A percentile compares a stretch with the other conserved stretches of the same genome.
phyloP scores from a whole-genome alignment of 805 yeast genomes.

The Metschnikowia cerradonensis region DNA sequence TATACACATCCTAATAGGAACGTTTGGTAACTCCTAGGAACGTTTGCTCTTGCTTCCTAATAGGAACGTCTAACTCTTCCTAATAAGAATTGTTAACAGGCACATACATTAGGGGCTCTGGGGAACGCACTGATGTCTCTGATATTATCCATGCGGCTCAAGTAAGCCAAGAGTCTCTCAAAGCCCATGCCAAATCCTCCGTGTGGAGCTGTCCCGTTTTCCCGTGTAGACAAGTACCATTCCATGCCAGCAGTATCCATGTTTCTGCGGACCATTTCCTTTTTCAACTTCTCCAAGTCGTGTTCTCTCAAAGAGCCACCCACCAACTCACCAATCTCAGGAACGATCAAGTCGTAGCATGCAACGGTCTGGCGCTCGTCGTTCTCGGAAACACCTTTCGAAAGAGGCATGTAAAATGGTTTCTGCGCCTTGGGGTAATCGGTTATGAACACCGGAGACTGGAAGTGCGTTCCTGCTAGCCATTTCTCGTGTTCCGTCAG shows the following conservation, averaged over 20 bases:
- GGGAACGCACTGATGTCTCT: conserved; percentile 88
- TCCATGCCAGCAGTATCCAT: conserved; percentile 60
- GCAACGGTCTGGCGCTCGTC: conserved; percentile 59
- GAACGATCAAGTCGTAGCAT: conserved; percentile 84
- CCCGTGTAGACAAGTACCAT: conserved; percentile 79
- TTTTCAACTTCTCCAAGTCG: conserved; percentile 41
- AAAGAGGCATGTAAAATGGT: conserved; percentile 86
- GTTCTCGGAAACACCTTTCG: conserved; percentile 24
- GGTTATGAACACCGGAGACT: conserved; percentile 81
- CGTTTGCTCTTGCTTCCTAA: too few relatives aligned
- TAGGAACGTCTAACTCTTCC: too few relatives aligned
- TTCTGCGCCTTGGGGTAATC: conserved; percentile 77
- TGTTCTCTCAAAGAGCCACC: conserved; percentile 96
- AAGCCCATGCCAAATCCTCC: conserved; percentile 98
- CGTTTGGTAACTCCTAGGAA: too few relatives aligned
- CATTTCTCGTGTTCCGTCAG: conserved; percentile 89
- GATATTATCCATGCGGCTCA: conserved; percentile 72
- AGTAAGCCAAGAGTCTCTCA: conserved; percentile 74
- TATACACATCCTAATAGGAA: too few relatives aligned
- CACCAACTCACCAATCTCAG: conserved; percentile 87
- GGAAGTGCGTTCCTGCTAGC: conserved; percentile 66
- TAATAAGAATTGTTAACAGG: conserved; percentile 21
- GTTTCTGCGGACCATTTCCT: conserved; percentile 47
- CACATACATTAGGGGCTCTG: conserved; percentile 50
- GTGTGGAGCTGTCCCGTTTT: conserved; percentile 82